phyloP scores from a whole-genome alignment of 2,329 filamentous ascomycete species.

The Xylariaceae sp. region DNA sequence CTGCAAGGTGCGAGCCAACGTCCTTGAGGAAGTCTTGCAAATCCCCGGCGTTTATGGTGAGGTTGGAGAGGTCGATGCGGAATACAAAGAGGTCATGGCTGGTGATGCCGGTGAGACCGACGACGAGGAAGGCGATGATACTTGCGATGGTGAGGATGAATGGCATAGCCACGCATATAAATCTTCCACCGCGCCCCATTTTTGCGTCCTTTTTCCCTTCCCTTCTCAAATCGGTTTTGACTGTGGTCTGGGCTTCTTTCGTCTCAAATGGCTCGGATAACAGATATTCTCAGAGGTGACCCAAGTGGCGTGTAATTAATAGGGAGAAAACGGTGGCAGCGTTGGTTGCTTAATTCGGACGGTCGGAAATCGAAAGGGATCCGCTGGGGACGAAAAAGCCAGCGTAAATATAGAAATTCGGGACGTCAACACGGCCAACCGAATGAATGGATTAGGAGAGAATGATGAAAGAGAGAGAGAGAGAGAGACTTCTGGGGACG shows the following conservation, averaged over 20 bases:
- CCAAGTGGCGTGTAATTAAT: not conserved
- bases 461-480: not conserved
- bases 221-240: conserved; percentile 21
- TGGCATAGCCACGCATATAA: conserved; percentile 82
- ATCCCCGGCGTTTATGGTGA: conserved; percentile 45
- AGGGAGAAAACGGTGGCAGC: not conserved
- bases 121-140: conserved; percentile 62
- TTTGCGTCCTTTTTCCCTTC: conserved; percentile 2
- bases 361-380: conserved; percentile 6
- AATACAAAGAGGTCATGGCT: conserved; percentile 55
- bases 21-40: conserved; percentile 24
- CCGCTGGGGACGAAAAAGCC: not conserved
- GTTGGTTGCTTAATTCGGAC: not conserved
- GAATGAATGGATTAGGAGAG: conserved; percentile 8
- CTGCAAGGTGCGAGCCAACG: conserved; percentile 13
- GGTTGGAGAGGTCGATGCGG: conserved; percentile 55
- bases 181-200: conserved; percentile 61
- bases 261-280: not conserved
- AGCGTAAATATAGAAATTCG: not conserved
- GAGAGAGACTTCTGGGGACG: conserved; percentile 7
- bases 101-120: conserved; percentile 49
- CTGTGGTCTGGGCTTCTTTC: conserved; percentile 5
- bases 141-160: conserved; percentile 75
- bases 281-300: not conserved
- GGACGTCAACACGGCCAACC: conserved; percentile 3